phyloP scores from a whole-genome alignment of 148 eudicot species.

The Arctostaphylos glauca region DNA sequence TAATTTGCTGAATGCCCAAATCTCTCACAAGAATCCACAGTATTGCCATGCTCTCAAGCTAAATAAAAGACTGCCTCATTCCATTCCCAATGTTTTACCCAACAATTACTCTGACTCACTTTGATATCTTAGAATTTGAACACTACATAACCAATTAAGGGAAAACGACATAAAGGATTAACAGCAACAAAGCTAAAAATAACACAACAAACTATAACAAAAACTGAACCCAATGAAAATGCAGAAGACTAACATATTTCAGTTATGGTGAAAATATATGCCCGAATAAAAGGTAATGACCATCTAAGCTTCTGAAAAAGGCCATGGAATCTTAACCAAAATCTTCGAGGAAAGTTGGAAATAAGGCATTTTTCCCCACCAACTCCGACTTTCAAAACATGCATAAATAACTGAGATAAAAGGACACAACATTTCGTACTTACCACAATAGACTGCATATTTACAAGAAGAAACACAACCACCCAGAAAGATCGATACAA shows the following conservation, averaged over 20 bases:
- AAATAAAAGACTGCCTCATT: neutral
- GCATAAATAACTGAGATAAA: neutral
- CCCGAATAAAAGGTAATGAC: neutral
- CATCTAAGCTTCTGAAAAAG: constrained; percentile 3
- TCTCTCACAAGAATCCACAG: neutral
- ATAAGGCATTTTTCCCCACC: neutral
- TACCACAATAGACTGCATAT: neutral
- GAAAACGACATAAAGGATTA: neutral
- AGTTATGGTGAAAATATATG: neutral
- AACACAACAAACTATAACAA: neutral
- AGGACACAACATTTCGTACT: neutral
- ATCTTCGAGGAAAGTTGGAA: neutral
- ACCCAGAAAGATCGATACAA: neutral
- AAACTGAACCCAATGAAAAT: constrained; percentile 7
- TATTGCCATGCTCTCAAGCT: neutral
- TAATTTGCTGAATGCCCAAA: neutral
- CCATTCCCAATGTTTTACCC: neutral
- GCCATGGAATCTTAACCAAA: neutral
- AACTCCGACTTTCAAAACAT: neutral
- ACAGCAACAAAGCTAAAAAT: neutral
- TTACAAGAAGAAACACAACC: neutral
- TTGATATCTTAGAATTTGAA: neutral
- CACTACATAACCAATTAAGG: neutral
- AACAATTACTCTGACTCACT: neutral
- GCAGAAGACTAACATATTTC: neutral